These are phyloP conservation scores for Lachnellula suecica DNA, from an alignment of 2,329 filamentous ascomycete species.

Conservation along the genomic window DNA sequence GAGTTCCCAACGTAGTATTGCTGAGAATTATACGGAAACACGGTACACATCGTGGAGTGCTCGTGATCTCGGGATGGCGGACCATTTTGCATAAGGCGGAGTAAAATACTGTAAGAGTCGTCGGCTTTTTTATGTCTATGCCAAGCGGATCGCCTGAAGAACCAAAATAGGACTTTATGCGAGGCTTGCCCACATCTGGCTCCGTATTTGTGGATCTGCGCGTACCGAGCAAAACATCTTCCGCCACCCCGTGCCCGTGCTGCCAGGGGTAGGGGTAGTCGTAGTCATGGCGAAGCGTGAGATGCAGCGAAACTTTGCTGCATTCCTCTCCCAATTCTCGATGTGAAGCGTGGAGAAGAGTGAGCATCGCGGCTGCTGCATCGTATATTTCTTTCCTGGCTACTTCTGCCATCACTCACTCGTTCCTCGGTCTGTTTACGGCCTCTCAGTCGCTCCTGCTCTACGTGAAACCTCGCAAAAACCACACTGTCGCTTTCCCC, in stretches of 20 bases:
- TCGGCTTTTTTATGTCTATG: too few relatives aligned
- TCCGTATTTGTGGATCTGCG: not conserved
- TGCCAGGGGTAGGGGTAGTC: not conserved
- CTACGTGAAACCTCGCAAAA: conserved; percentile 6
- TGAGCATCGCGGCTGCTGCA: not conserved
- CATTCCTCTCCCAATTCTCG: not conserved
- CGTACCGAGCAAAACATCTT: not conserved
- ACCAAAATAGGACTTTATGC: not conserved
- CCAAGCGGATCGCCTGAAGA: not conserved
- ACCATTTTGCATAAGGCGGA: too few relatives aligned
- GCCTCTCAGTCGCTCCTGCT: conserved; percentile 15
- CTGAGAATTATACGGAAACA: too few relatives aligned
- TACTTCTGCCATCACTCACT: conserved; percentile 10
- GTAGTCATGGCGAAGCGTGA: not conserved
- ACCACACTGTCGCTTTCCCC: conserved; percentile 1
- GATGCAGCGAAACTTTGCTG: too few relatives aligned
- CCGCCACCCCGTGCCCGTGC: too few relatives aligned
- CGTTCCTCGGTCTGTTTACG: conserved; percentile 13
- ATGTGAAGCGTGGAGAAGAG: not conserved
- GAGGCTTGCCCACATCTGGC: not conserved
- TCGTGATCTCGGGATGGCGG: too few relatives aligned
- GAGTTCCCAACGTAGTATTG: too few relatives aligned
- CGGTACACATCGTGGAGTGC: too few relatives aligned
- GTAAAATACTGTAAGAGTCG: too few relatives aligned
- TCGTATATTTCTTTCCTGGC: conserved; percentile 3